Base-by-base conservation (phyloP, 495 filamentous ascomycete genomes). In the Aspergillus egyptiacus region DNA sequence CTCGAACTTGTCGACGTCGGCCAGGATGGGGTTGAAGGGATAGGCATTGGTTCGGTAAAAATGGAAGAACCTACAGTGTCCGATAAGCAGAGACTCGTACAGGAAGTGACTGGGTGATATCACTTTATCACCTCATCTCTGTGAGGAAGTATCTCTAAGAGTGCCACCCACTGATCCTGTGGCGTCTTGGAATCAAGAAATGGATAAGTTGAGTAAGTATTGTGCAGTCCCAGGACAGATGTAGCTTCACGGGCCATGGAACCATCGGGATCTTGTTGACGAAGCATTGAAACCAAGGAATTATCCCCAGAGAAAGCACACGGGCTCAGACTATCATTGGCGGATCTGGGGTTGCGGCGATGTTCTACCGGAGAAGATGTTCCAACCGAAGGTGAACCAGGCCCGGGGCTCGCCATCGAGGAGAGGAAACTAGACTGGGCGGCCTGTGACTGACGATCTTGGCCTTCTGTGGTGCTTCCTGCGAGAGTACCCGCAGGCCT, bases 161-260 rank as follows among this genome's bases (percentile, higher is more conserved):
- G 55, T 5, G 59, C 58, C 5, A 23, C 50, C 65, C 65, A 68
- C 14, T 52, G 51, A 8, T 70, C 64, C 1, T 46, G 23, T 0
- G 61, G 61, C 0, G 64, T 64, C 20, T 63, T 64, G 5, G 44
- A 46, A 6, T 68, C 58, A 56, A 65, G 67, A 17, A 91, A 82
- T 3, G 86, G 85, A 61, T 89, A 91, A 24, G 78, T 83, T 17
- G 77, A 77, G 17, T 71, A 73, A 14, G 86, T 85, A 53, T 86
- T 87, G 55, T 88, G 83, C 11, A 89, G 72, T 9, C 85, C 86
- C 17, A 91, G 77, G 6, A 89, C 63, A 13, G 67, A 65, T 0
- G 60, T 58, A 7, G 62, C 54, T 6, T 70, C 65, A 0, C 55
- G 57, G 6, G 62, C 57, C 58, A 69, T 57, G 2, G 62, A 60